Evolutionary conservation across 139 green algal genomes (phyloP).

Genomic region (Astrephomene gubernaculifera): DNA sequence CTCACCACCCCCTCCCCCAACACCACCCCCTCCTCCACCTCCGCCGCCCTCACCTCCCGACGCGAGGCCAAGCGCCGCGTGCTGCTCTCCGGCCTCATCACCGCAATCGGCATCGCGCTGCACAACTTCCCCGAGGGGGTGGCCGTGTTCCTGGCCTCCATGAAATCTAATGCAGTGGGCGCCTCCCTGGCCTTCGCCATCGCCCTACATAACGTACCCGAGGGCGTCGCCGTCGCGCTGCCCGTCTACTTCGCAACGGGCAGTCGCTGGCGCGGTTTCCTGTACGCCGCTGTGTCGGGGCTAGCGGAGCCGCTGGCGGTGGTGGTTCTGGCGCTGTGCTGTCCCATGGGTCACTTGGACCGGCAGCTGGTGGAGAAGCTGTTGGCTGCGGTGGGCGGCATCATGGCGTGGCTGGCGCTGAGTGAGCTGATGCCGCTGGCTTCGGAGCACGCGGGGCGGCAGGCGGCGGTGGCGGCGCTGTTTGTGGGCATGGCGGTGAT

Average conservation of each 20-base stretch:
- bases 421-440: constrained; percentile 77
- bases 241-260: constrained; percentile 93
- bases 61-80: constrained; percentile 55
- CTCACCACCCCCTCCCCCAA: not conserved
- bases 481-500: constrained; percentile 81
- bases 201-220: constrained; percentile 89
- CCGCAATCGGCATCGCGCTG: constrained; percentile 82
- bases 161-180: constrained; percentile 66
- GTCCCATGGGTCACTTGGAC: constrained; percentile 55
- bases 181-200: constrained; percentile 81
- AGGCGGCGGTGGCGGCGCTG: constrained; percentile 44
- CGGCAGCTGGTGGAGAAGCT: constrained; percentile 59
- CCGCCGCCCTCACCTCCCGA: not conserved
- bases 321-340: constrained; percentile 67
- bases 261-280: constrained; percentile 58
- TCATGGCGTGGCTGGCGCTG: constrained; percentile 76
- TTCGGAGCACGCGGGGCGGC: constrained; percentile 70
- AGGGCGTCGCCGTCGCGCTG: constrained; percentile 87
- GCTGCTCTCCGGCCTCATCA: constrained; percentile 77
- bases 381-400: constrained; percentile 71
- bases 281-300: constrained; percentile 58
- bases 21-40: not conserved
- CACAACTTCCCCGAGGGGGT: constrained; percentile 91
- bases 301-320: constrained; percentile 78
- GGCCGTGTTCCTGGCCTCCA: constrained; percentile 75